Base-by-base conservation (phyloP, 1,139 yeast genomes). In the Geotrichum klebahnii region DNA sequence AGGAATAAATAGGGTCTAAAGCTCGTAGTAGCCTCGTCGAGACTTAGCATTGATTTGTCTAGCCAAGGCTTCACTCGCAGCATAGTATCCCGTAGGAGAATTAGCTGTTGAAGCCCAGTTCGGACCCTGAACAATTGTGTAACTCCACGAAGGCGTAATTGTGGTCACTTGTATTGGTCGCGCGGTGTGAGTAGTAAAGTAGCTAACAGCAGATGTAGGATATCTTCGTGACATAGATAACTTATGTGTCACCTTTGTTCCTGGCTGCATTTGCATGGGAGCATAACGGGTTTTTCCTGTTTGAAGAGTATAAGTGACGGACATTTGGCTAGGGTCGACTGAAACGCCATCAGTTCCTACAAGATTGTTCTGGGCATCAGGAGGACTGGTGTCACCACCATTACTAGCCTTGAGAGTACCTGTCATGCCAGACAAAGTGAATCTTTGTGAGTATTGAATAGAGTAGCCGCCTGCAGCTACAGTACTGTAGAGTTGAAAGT, bases 241-340 rank as follows among this genome's bases (percentile, higher is more conserved):
- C 16, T 52, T 22, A 40, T 53, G 42, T n/a, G 95, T 83, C 14
- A 87, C 80, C 8, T 69, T 73, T 1, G 84, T 64, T 3, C 82
- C 85, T 5, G 97, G 96, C 69, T 88, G 95, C 53, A 73, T 67
- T 69, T 88, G 96, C 96, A 89, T 88, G 46, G 96, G 96, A 0
- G 97, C 97, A 67, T 70, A 85, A 64, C 87, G 75, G 2, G 84
- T 77, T 45, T 58, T 67, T 35, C 95, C 95, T 0, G 95, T 84
- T 70, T 89, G 97, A 53, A 61, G 55, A 2, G 89, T 78, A 67
- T 88, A 89, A 3, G 89, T 74, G 6, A 86, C 74, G 44, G 74
- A 59, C 3, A 20, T 12, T 2, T 26, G 1, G 6, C n/a, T 31
- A 19, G 33, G 6, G 55, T 72, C 71, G 1, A 79, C 75, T 19